Base-by-base conservation (phyloP, 352 stramenopile genomes). In the Phytophthora crassamura region DNA sequence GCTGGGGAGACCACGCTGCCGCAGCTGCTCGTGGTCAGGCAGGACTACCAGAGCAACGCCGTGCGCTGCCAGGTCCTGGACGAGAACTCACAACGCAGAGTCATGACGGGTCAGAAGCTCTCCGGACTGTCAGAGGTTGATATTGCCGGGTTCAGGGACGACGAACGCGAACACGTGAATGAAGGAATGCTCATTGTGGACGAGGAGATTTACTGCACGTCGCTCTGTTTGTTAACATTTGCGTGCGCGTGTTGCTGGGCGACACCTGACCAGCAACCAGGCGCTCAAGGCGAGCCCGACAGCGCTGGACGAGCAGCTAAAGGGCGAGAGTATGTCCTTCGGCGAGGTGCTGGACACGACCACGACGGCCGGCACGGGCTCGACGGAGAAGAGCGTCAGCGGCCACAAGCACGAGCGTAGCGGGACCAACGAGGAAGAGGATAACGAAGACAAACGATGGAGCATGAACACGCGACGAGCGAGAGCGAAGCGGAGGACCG, bases 61-160 rank as follows among this genome's bases (percentile, higher is more conserved):
- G 87, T 93, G 55, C 84, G 87, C 2, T 93, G 81, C 41, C 87
- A 95, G 64, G 86, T 95, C 73, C 75, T 95, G 43, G 87, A 95
- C 40, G 87, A 95, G 47, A 85, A 95, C 53, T 73, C 78, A 34
- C 82, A 90, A 51, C 87, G 87, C 39, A 80, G 80, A 62, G 89
- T 88, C 63, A 82, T 85, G 59, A 80, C 76, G 8, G 94, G 78
- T 61, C 87, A 95, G 72, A 72, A 84, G 7, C 77, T 94, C 36
- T 86, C 86, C 4, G 75, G 80, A n/a, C 80, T 94, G 48, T 94
- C 87, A 14, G 89, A 97, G 70, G 82, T 95, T 33, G 89, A 97
- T 52, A 73, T 96, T 7, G 85, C 79, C 14, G 83, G 91, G 55
- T 97, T 97, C 47, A 75, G 91, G 30, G 88, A 97, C 52, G 82